Evolutionary conservation across 345 rosid genomes (phyloP), one percentile per base, ranked within the genome.

Genomic region (Syzygium aromaticum): DNA sequence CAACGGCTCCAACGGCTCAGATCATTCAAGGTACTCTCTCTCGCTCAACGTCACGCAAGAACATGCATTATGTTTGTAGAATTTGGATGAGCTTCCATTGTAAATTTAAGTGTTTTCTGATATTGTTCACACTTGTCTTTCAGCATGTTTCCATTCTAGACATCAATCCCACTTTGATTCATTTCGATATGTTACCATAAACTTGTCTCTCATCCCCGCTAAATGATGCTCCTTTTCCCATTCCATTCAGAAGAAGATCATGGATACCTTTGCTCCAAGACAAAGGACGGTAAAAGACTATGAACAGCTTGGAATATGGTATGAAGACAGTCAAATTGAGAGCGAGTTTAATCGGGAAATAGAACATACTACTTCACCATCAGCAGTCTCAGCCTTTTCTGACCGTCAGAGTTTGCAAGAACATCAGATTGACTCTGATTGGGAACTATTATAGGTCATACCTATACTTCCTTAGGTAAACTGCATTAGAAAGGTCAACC

Each of bases 221-320:
- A 57, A 86, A 40, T 38, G 63, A 28, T 22, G 38, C 4, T 3
- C 85, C 84, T 82, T 77, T 30, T 67, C 57, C 77, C 61, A 63
- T 16, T 27, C 43, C 86, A 11, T 90, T 77, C 92, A 93, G 96
- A 91, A 94, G 92, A 94, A 88, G 90, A 89, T 95, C 87, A 89
- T 91, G 90, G 96, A 94, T 84, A 95, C 94, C 17, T 94, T 96
- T 84, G 86, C 90, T 85, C 86, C 95, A 0, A 95, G 90, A 87
- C 93, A 86, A 93, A 92, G 92, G 91, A 52, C 92, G 77, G 91
- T 88, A 67, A 94, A 96, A 92, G 96, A 94, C 86, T 97, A 97
- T 56, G 95, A 94, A 89, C 95, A 90, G 88, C 95, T 97, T 54
- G 92, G 94, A 61, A 93, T 97, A 88, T 94, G 92, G 98, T 93